A percentile compares a stretch with the other conserved stretches of the same genome.
Conservation (phyloP, 805 yeast species). For the Teunomyces gatunensis region DNA sequence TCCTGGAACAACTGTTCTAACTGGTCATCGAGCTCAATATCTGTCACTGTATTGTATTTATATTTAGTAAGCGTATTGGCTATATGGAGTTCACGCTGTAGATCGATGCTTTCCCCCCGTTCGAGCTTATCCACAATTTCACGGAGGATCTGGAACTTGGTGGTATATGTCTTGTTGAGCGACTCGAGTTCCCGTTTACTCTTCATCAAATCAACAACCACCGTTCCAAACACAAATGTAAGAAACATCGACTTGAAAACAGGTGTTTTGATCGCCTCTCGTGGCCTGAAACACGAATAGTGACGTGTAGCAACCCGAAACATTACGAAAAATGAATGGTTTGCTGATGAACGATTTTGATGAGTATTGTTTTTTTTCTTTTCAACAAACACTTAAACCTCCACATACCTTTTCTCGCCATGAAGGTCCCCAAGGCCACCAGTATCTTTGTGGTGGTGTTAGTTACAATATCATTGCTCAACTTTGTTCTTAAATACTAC, state of each 20-base stretch:
- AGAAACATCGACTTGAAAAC: constrained; percentile 37
- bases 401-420: constrained; percentile 1
- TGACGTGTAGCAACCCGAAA: constrained; percentile 1
- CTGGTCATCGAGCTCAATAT: constrained; percentile 39
- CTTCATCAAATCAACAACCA: constrained; percentile 47
- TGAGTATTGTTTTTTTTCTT: background rate
- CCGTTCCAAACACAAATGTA: constrained; percentile 41
- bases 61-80: constrained; percentile 44
- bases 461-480: constrained; percentile 28
- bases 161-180: constrained; percentile 36
- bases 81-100: constrained; percentile 37
- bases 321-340: background rate
- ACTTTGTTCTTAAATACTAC: constrained; percentile 35
- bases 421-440: constrained; percentile 35
- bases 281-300: background rate
- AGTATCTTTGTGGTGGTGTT: constrained; percentile 34
- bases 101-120: constrained; percentile 38
- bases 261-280: constrained; percentile 20
- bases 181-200: constrained; percentile 44
- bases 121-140: constrained; percentile 30
- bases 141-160: constrained; percentile 31
- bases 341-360: background rate
- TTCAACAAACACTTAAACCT: background rate
- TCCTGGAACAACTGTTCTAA: constrained; percentile 33
- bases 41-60: constrained; percentile 30